Percentiles rank a stretch among this genome's conserved stretches.
Conservation (phyloP, 2,329 filamentous ascomycete species). For the Apiospora marii region DNA sequence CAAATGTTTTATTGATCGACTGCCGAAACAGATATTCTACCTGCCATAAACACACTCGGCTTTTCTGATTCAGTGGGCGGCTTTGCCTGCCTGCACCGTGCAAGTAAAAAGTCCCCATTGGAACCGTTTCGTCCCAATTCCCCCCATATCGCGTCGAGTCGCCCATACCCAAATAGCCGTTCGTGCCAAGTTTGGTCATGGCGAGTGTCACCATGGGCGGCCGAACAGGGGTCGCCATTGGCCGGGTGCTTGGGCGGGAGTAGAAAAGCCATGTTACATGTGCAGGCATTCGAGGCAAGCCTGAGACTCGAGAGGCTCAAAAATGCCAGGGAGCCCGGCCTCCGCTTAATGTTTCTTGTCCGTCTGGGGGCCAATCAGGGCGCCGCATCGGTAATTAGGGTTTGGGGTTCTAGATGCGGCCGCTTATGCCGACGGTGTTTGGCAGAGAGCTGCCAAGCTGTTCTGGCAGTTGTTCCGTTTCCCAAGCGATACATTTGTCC, state of each 20-base stretch:
- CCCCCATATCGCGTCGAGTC: background rate
- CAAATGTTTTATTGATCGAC: conserved; percentile 21
- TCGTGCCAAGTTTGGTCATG: background rate
- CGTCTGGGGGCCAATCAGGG: background rate
- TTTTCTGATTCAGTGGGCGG: background rate
- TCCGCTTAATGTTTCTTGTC: conserved; percentile 20
- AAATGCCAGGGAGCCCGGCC: background rate
- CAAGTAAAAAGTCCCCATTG: too few relatives aligned
- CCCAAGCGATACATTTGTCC: too few relatives aligned
- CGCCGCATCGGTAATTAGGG: background rate
- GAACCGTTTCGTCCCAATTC: background rate
- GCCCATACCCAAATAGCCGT: background rate
- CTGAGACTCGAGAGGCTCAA: conserved; percentile 18
- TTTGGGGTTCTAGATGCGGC: background rate
- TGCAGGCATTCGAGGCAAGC: conserved; percentile 29
- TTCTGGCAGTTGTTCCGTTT: background rate
- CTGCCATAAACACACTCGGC: background rate
- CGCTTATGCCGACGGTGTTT: background rate
- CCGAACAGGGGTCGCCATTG: background rate
- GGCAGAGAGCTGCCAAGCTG: background rate
- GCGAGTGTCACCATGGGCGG: background rate
- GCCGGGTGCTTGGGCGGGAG: background rate
- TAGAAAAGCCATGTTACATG: conserved; percentile 24
- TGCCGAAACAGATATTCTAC: background rate
- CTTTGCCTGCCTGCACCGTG: background rate